Conservation (phyloP, 352 stramenopile species). For the Pythium rhizo-oryzae region DNA sequence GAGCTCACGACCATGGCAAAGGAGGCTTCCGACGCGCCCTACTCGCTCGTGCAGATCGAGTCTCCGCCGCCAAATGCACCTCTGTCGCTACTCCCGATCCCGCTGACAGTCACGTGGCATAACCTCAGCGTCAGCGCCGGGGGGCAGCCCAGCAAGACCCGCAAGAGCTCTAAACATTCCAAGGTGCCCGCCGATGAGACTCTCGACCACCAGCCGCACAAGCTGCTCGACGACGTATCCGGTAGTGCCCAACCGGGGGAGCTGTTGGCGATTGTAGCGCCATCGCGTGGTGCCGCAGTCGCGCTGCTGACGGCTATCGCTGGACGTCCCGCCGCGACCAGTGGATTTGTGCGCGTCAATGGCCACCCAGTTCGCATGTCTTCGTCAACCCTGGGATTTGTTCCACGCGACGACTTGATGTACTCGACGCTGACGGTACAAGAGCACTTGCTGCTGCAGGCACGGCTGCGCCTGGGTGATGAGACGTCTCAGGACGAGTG, state of each 20-base stretch:
- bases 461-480: constrained; percentile 63
- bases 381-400: constrained; percentile 41
- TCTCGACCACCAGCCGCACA: not conserved
- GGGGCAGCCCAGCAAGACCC: not conserved
- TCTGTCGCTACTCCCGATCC: not conserved
- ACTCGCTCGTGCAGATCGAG: not conserved
- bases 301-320: constrained; percentile 11
- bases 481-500: constrained; percentile 26
- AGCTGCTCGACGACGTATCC: not conserved
- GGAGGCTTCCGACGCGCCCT: not conserved
- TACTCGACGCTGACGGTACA: constrained; percentile 88
- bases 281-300: not conserved
- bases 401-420: constrained; percentile 92
- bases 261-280: constrained; percentile 13
- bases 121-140: not conserved
- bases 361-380: not conserved
- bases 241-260: not conserved
- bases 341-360: not conserved
- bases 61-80: too few relatives aligned
- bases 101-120: not conserved
- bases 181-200: not conserved
- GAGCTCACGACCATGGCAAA: not conserved
- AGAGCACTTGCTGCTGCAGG: constrained; percentile 89
- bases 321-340: not conserved
- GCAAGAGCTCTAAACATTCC: not conserved